Evolutionary conservation across 345 rosid genomes (phyloP).

Genomic region (Durio zibethinus): DNA sequence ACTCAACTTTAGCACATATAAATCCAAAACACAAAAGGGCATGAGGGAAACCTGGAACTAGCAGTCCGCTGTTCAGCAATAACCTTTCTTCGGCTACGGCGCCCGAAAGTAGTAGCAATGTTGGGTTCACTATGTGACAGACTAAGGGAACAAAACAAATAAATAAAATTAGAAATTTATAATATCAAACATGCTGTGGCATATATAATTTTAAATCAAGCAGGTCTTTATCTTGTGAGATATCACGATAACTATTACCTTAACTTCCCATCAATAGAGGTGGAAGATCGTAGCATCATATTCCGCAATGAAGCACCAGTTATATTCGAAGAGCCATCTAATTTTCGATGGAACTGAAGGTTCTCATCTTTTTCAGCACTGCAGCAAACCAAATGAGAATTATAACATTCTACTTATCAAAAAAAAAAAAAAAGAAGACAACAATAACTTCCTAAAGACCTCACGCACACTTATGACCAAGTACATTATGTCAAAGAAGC

Average conservation of each 20-base stretch:
- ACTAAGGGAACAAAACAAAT: constrained; percentile 36
- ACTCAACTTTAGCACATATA: not conserved
- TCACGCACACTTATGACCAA: not conserved
- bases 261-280: constrained; percentile 61
- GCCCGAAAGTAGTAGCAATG: constrained; percentile 79
- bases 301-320: constrained; percentile 69
- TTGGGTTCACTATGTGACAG: constrained; percentile 92
- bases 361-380: constrained; percentile 87
- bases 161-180: constrained; percentile 2
- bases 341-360: constrained; percentile 54
- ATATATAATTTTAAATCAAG: not conserved
- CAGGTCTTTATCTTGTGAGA: not conserved
- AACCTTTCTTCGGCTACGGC: constrained; percentile 83
- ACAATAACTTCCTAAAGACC: not conserved
- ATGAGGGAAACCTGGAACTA: constrained; percentile 75
- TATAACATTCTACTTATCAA: constrained; percentile 13
- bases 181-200: constrained; percentile 1
- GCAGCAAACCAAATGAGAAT: constrained; percentile 27
- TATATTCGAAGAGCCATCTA: constrained; percentile 63
- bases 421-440: constrained; percentile 9
- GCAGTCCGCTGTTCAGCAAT: constrained; percentile 94
- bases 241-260: constrained; percentile 42
- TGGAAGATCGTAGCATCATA: constrained; percentile 52
- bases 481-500: not conserved
- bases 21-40: not conserved